Conservation (phyloP, 179 eudicot species). For the Beta lomatogona region DNA sequence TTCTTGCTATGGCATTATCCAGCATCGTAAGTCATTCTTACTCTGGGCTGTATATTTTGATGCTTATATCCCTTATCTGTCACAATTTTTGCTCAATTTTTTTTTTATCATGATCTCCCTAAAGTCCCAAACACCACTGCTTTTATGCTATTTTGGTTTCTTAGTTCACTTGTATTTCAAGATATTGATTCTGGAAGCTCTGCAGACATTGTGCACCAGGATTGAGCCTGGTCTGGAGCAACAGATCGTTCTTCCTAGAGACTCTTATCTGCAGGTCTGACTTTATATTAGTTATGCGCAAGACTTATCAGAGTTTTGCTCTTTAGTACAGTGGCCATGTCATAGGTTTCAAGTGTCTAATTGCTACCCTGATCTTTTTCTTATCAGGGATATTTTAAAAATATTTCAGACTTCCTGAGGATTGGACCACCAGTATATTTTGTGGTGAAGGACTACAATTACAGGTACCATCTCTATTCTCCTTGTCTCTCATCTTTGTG, state of each 20-base stretch:
- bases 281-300: not conserved
- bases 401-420: constrained; percentile 78
- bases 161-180: not conserved
- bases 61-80: constrained; percentile 1
- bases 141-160: not conserved
- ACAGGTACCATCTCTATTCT: constrained; percentile 55
- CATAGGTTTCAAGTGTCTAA: constrained; percentile 17
- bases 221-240: constrained; percentile 98
- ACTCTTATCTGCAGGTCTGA: constrained; percentile 96
- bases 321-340: not conserved
- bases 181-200: constrained; percentile 22
- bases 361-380: constrained; percentile 24
- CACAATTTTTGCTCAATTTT: not conserved
- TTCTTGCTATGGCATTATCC: constrained; percentile 77
- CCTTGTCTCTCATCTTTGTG: constrained; percentile 1
- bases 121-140: not conserved
- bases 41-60: not conserved
- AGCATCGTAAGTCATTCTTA: constrained; percentile 75
- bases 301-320: not conserved
- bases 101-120: not conserved
- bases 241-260: constrained; percentile 94
- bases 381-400: constrained; percentile 83
- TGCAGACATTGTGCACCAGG: constrained; percentile 89
- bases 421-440: constrained; percentile 96
- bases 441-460: constrained; percentile 86